phyloP scores from a whole-genome alignment of 345 rosid genomes.

The Brassica nigra region DNA sequence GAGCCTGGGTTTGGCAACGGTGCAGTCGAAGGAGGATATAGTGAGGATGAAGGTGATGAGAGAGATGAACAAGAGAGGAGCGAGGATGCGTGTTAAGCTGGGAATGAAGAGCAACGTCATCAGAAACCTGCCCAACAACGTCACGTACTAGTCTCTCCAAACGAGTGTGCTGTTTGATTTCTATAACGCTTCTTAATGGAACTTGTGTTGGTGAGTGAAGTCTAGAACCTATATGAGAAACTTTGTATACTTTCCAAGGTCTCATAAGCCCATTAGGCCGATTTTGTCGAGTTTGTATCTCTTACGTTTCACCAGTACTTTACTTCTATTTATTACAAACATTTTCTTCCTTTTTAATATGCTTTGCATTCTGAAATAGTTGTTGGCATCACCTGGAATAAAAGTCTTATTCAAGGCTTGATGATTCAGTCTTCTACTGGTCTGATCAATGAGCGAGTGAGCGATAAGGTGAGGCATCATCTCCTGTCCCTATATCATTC shows the following conservation, averaged over 20 bases:
- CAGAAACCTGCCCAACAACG: conserved; percentile 80
- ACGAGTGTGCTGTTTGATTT: not conserved
- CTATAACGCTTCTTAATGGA: not conserved
- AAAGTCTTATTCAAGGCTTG: no score
- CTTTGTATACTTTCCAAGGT: not conserved
- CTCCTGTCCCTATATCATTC: no score
- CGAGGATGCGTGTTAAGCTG: conserved; percentile 60
- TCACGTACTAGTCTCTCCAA: conserved; percentile 50
- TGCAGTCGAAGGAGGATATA: conserved; percentile 68
- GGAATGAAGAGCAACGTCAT: conserved; percentile 86
- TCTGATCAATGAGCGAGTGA: no score
- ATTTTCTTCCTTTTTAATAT: not conserved
- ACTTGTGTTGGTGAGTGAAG: not conserved
- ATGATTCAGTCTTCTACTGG: no score
- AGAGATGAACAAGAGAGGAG: conserved; percentile 70
- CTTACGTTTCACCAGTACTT: not conserved
- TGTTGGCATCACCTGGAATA: no score
- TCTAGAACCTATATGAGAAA: not conserved
- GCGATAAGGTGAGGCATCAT: no score
- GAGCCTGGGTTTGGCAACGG: conserved; percentile 90
- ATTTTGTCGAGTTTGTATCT: conserved; percentile 9
- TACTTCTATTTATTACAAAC: not conserved
- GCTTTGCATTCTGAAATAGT: no score
- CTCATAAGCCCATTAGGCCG: not conserved
- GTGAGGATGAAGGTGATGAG: conserved; percentile 90